Conservation (phyloP, 2,329 filamentous ascomycete genomes). For the Ceratocystis harringtonii region DNA sequence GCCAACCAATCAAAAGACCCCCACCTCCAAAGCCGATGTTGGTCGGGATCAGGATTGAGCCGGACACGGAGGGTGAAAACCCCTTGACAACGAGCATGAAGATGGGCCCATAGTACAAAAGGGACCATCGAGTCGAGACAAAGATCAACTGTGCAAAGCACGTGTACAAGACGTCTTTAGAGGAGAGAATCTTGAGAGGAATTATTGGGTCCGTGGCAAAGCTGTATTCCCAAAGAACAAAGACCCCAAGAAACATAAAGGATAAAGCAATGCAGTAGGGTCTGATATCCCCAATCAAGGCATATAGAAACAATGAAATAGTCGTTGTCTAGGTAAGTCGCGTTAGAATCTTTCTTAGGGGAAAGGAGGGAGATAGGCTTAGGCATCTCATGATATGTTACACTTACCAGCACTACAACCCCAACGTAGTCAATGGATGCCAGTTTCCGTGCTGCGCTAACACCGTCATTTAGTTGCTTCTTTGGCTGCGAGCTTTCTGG, state of each 20-base stretch:
- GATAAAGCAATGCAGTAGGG: slow-evolving; percentile 46
- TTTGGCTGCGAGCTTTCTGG: slow-evolving; percentile 27
- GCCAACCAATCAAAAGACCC: slow-evolving; percentile 54
- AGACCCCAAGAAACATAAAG: slow-evolving; percentile 33
- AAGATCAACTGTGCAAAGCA: slow-evolving; percentile 61
- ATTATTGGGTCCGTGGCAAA: slow-evolving; percentile 57
- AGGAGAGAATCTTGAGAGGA: slow-evolving; percentile 53
- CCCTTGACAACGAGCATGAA: slow-evolving; percentile 63
- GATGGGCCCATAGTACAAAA: slow-evolving; percentile 68
- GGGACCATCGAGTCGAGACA: slow-evolving; percentile 67
- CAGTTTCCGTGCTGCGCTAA: slow-evolving; percentile 33
- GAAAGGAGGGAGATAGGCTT: not conserved
- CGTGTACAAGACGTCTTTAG: slow-evolving; percentile 54
- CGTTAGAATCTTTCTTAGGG: slow-evolving; percentile 16
- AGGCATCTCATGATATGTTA: not conserved
- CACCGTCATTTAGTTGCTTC: not conserved
- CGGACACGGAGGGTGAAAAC: slow-evolving; percentile 54
- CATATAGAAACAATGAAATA: slow-evolving; percentile 57
- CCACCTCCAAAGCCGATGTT: slow-evolving; percentile 66
- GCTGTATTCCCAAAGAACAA: slow-evolving; percentile 48
- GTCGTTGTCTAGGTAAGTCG: slow-evolving; percentile 35
- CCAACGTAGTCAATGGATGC: slow-evolving; percentile 60
- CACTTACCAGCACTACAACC: slow-evolving; percentile 45
- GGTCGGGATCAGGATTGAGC: slow-evolving; percentile 64
- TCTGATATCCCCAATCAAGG: slow-evolving; percentile 49